Percentiles rank a stretch among this genome's conserved stretches.
These are phyloP conservation scores for Claviceps fusiformis DNA, from an alignment of 2,329 filamentous ascomycete genomes.

Conservation along the genomic window DNA sequence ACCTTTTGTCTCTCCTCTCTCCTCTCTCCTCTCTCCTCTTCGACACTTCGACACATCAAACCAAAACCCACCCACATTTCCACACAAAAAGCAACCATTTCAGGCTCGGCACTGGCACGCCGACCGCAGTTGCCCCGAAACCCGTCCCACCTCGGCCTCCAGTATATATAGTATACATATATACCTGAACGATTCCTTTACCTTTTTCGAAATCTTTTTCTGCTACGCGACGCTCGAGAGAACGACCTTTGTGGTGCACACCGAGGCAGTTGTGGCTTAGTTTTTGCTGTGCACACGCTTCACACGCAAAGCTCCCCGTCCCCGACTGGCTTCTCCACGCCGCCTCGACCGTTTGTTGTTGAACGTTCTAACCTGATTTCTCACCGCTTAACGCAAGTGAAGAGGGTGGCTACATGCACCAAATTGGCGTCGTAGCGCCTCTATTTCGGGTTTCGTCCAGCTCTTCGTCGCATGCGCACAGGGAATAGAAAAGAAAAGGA, in stretches of 20 bases:
- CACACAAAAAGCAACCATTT: neutral
- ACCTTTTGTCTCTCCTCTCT: neutral
- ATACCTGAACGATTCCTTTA: neutral
- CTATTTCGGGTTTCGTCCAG: neutral
- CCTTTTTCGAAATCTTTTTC: neutral
- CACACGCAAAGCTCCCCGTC: neutral
- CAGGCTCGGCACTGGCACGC: neutral
- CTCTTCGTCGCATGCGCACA: neutral
- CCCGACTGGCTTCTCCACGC: neutral
- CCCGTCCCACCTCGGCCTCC: neutral
- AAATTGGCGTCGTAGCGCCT: conserved; percentile 4
- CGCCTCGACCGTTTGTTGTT: neutral
- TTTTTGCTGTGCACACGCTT: neutral
- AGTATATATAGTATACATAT: neutral
- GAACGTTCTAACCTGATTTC: neutral
- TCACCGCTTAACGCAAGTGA: conserved; percentile 3
- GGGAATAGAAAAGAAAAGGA: neutral
- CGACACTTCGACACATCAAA: neutral
- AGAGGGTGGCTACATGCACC: conserved; percentile 1
- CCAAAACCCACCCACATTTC: too few relatives aligned
- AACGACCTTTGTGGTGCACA: neutral
- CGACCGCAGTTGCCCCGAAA: neutral
- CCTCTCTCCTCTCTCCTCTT: too few relatives aligned
- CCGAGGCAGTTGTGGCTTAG: neutral
- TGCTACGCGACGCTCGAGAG: too few relatives aligned